Evolutionary conservation across 2,329 filamentous ascomycete genomes (phyloP), one percentile per base, ranked within the genome.

Genomic region (Fusarium sp.): DNA sequence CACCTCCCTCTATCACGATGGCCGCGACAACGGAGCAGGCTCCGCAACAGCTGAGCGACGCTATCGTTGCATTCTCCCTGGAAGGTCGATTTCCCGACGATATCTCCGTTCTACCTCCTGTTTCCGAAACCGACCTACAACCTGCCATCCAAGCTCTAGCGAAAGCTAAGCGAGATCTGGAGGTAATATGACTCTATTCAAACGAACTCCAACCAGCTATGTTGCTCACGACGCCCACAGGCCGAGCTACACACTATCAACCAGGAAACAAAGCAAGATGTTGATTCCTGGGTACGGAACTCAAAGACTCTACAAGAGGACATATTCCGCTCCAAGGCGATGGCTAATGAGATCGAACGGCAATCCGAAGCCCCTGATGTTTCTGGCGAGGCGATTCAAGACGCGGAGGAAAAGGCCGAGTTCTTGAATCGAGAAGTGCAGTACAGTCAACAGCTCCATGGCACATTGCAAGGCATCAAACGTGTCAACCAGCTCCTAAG

Each of bases 261-360:
- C 81, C 89, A 91, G 78, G 91, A 94, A 73, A 92, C 91, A 24
- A 92, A 91, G 63, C 89, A 91, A 42, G 92, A 97, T 77, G 92
- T 97, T 56, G 92, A 94, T 78, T 89, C 91, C 57, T 98, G 95
- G 95, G 93, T 97, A 63, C 84, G 87, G 57, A 94, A 96, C 81
- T 94, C 95, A 53, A 94, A 94, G 81, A 90, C 91, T 58, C 88
- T 98, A 13, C 94, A 97, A 80, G 89, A 91, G 70, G 95, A 98
- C 79, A 95, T 98, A 73, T 90, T 93, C 77, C 89, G 90, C 51
- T 95, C 94, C 30, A 92, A 94, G 77, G 88, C 89, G 22, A 91
- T 95, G 39, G 95, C 95, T 28, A 91, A 91, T 77, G 91, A 95
- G 65, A 97, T 98, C 65, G 89, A 95, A 10, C 88, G 91, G 48